These are phyloP conservation scores for Auriscalpium vulgare DNA, from an alignment of 768 basidiomycete genomes.

Conservation along the genomic window DNA sequence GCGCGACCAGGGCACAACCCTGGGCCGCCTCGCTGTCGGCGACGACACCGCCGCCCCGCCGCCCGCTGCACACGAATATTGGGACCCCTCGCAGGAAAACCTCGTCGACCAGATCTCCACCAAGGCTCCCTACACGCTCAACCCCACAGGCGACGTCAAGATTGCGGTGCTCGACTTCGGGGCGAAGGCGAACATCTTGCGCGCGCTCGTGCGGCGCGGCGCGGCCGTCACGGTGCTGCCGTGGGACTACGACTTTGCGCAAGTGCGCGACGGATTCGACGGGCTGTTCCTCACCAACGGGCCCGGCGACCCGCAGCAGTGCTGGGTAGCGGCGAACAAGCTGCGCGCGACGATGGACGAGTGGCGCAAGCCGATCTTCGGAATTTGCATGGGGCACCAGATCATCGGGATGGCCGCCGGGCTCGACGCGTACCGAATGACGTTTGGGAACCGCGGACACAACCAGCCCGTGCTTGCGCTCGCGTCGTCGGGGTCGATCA, in stretches of 20 bases:
- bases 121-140: constrained; percentile 73
- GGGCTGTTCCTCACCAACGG: constrained; percentile 96
- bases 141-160: constrained; percentile 79
- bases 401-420: constrained; percentile 97
- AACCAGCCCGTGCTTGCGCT: constrained; percentile 97
- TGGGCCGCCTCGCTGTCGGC: constrained; percentile 85
- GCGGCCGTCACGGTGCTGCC: constrained; percentile 93
- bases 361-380: constrained; percentile 93
- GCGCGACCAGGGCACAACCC: constrained; percentile 94
- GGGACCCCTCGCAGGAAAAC: constrained; percentile 90
- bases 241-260: constrained; percentile 97
- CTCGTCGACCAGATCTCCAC: constrained; percentile 93
- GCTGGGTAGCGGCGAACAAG: constrained; percentile 75
- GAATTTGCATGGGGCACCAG: constrained; percentile 99
- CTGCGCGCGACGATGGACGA: constrained; percentile 77
- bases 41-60: constrained; percentile 50
- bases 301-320: constrained; percentile 88
- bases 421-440: constrained; percentile 95
- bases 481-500: constrained; percentile 89
- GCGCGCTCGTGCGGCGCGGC: constrained; percentile 83
- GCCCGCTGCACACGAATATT: constrained; percentile 69
- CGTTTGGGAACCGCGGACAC: constrained; percentile 98
- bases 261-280: constrained; percentile 82
- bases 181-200: constrained; percentile 94
- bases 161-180: constrained; percentile 98